These are phyloP conservation scores for Hermanozyma aechmeae DNA, from an alignment of 805 yeast genomes.

Conservation along the genomic window DNA sequence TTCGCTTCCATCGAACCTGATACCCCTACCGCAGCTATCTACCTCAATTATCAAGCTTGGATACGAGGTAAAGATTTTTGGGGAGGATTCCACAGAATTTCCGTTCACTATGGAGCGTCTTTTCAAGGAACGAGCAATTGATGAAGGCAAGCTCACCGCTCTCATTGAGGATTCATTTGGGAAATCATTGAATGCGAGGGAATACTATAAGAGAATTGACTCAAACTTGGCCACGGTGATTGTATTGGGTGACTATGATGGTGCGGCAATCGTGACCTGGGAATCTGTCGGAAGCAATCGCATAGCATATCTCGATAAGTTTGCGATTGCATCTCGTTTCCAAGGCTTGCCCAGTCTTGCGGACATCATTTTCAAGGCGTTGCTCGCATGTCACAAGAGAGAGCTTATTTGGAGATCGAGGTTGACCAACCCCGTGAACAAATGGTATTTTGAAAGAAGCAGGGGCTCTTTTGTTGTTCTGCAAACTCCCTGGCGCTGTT, in stretches of 20 bases:
- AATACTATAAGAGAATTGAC: constrained; percentile 59
- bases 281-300: constrained; percentile 31
- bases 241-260: constrained; percentile 90
- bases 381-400: constrained; percentile 56
- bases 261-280: constrained; percentile 88
- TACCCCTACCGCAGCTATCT: constrained; percentile 50
- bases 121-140: constrained; percentile 32
- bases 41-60: constrained; percentile 82
- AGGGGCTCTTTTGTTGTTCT: constrained; percentile 45
- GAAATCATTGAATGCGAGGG: constrained; percentile 51
- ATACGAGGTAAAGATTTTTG: constrained; percentile 41
- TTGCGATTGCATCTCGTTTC: constrained; percentile 74
- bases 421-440: constrained; percentile 80
- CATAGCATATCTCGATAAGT: constrained; percentile 84
- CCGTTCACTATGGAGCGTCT: constrained; percentile 22
- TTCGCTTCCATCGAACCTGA: constrained; percentile 61
- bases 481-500: constrained; percentile 31
- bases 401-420: constrained; percentile 90
- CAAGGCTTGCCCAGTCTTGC: constrained; percentile 95
- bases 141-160: constrained; percentile 45
- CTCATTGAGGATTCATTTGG: constrained; percentile 78
- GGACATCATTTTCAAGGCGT: constrained; percentile 80
- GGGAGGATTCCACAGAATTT: constrained; percentile 23
- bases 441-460: constrained; percentile 95
- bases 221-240: constrained; percentile 65